Evolutionary conservation across 2,329 filamentous ascomycete genomes (phyloP), one percentile per base, ranked within the genome.

Genomic region (Sporothrix curviconia): DNA sequence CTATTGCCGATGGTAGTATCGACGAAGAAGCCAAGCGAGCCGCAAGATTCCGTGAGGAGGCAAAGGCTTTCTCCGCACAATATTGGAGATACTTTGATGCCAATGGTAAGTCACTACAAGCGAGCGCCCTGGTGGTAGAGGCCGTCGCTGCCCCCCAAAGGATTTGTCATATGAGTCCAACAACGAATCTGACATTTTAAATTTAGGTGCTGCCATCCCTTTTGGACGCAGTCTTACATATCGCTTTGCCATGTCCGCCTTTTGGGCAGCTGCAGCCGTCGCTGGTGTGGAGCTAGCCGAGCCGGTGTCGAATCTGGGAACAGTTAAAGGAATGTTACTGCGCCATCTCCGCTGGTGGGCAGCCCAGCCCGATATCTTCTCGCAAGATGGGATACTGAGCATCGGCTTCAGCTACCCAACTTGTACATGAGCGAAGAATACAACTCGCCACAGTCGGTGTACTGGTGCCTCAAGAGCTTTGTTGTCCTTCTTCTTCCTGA

Each of bases 391-490:
- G 5, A 75, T 74, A 0, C 32, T 77, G 51, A 76, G 70, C 7
- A 75, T 76, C 32, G 75, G 64, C 7, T 66, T 60, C 53, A 43
- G 62, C 5, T 67, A 67, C 49, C 61, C 64, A 81, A 81, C 59
- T 78, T 79, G 74, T 81, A 76, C 62, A 73, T 82, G 71, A 70
- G 70, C 37, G 79, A 82, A 62, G 76, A 80, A 60, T 82, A 82
- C 64, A 82, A 81, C 62, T 82, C 79, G 1, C 78, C 79, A 0
- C 79, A 81, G 58, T 81, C 78, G 0, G 70, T 73, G 0, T 82
- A 81, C 62, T 82, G 79, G 79, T 74, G 72, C 6, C 65, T 81
- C 17, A 82, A 82, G 58, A 73, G 74, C 0, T 71, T 81, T 4
- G 66, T 79, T 0, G 71, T 70, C 0, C 64, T 78, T 0, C 69